Evolutionary conservation across 2,329 filamentous ascomycete species (phyloP).

Genomic region (Botrytis fabae): DNA sequence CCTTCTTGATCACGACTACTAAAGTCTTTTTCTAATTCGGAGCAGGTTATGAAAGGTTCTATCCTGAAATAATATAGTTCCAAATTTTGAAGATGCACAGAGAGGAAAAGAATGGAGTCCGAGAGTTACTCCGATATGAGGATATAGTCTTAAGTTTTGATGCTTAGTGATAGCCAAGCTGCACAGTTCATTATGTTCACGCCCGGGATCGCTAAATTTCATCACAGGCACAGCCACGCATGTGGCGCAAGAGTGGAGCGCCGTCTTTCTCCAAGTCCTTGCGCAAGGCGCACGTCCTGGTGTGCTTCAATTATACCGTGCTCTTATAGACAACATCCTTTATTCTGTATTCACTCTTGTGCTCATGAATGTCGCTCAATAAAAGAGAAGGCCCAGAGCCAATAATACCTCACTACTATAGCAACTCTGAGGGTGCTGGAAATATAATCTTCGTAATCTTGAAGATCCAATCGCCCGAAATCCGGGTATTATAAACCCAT

Average conservation of each 20-base stretch:
- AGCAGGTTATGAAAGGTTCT: not conserved
- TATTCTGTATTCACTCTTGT: too few relatives aligned
- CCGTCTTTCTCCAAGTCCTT: not conserved
- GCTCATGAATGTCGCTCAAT: too few relatives aligned
- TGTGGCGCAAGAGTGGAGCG: not conserved
- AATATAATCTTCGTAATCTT: too few relatives aligned
- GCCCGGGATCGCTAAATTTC: not conserved
- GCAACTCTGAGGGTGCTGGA: too few relatives aligned
- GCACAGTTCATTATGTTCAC: not conserved
- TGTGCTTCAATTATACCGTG: not conserved
- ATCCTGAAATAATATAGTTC: not conserved
- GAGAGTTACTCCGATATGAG: not conserved
- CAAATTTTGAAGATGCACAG: not conserved
- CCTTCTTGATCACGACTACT: not conserved
- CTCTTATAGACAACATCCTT: not conserved
- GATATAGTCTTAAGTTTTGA: not conserved
- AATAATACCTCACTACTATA: too few relatives aligned
- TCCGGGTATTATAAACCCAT: too few relatives aligned
- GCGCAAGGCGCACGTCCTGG: not conserved
- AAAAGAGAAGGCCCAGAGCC: too few relatives aligned
- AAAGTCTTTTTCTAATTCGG: not conserved
- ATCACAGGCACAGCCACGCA: not conserved
- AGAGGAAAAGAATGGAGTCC: not conserved
- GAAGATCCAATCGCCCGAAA: too few relatives aligned
- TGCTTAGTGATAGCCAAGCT: not conserved